A percentile compares a stretch with the other conserved stretches of the same genome.
Evolutionary conservation across 106 monocot genomes (phyloP).

Genomic region (Vanilla planifolia): DNA sequence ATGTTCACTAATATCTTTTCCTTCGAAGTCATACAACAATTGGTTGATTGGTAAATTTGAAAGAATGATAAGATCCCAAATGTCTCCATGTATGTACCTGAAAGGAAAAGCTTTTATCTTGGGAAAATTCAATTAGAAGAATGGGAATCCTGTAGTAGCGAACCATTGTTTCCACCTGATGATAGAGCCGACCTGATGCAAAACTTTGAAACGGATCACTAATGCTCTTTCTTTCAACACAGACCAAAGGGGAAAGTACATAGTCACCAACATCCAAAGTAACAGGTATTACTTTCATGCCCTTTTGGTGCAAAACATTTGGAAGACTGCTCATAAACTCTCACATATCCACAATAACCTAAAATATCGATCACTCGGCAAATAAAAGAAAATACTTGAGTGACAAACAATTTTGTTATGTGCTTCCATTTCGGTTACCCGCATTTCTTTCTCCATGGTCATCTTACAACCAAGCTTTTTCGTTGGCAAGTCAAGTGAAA

Average conservation of each 20-base stretch:
- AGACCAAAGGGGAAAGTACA: slow-evolving; percentile 88
- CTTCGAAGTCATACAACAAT: no score
- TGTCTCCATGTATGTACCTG: slow-evolving; percentile 41
- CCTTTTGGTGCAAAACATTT: slow-evolving; percentile 94
- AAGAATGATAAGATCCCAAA: not conserved
- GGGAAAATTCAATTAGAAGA: slow-evolving; percentile 97
- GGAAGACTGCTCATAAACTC: slow-evolving; percentile 99
- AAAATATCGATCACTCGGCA: no score
- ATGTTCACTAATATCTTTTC: no score
- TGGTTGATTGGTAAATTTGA: no score
- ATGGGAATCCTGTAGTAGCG: slow-evolving; percentile 93
- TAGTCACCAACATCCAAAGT: slow-evolving; percentile 95
- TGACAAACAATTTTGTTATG: no score
- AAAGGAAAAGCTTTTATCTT: slow-evolving; percentile 98
- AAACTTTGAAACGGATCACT: slow-evolving; percentile 90
- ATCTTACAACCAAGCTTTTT: no score
- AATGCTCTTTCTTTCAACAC: slow-evolving; percentile 99
- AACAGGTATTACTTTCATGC: slow-evolving; percentile 81
- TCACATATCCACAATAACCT: slow-evolving; percentile 99
- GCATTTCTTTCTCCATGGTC: no score
- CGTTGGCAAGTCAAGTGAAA: no score
- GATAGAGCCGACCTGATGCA: slow-evolving; percentile 85
- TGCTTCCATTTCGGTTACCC: no score
- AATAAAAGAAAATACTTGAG: no score
- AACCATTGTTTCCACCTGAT: slow-evolving; percentile 93